phyloP scores from a whole-genome alignment of 2,329 filamentous ascomycete species.

The Botrytis galanthina region DNA sequence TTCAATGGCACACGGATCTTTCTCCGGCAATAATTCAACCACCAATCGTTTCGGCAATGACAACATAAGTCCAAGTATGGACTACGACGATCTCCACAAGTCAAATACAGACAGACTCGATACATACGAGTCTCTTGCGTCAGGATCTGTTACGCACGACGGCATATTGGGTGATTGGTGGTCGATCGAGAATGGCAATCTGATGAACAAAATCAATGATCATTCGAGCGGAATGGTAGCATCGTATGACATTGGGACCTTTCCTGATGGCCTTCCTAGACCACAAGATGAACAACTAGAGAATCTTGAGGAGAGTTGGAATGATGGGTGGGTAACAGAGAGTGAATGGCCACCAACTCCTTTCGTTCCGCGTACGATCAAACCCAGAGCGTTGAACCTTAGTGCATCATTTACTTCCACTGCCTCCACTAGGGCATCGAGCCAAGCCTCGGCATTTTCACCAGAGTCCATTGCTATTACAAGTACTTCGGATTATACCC shows the following conservation, averaged over 20 bases:
- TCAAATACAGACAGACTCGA: background rate
- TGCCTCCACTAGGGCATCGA: constrained; percentile 28
- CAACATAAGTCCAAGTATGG: constrained; percentile 22
- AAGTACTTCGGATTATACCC: constrained; percentile 22
- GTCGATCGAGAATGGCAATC: background rate
- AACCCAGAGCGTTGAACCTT: constrained; percentile 31
- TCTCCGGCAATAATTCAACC: constrained; percentile 11
- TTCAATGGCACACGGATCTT: constrained; percentile 23
- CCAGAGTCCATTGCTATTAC: constrained; percentile 23
- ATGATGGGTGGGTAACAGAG: background rate
- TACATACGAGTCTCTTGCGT: background rate
- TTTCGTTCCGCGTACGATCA: constrained; percentile 29
- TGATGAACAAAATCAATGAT: background rate
- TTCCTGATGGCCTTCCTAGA: constrained; percentile 29
- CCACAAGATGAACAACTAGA: constrained; percentile 8
- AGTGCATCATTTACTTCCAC: constrained; percentile 23
- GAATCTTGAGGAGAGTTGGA: constrained; percentile 24
- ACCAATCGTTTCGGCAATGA: constrained; percentile 20
- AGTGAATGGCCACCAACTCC: constrained; percentile 23
- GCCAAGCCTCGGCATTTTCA: constrained; percentile 24
- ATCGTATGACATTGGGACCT: constrained; percentile 15
- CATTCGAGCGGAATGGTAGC: background rate
- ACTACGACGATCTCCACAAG: constrained; percentile 25
- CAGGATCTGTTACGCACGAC: background rate
- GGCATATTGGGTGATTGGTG: constrained; percentile 23